phyloP scores from a whole-genome alignment of 768 basidiomycete genomes.

The Lentinula boryana region DNA sequence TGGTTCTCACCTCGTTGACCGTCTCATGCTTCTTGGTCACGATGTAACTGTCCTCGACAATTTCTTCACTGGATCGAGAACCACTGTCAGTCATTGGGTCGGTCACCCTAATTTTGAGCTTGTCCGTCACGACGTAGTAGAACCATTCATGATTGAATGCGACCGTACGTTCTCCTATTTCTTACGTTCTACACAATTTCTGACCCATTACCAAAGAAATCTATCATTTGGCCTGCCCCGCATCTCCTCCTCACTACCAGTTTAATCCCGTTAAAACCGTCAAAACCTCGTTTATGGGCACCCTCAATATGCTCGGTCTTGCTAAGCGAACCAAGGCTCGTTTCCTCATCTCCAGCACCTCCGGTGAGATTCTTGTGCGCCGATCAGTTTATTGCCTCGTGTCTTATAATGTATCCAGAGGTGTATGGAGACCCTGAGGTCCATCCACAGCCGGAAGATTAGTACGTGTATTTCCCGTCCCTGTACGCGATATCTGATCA shows the following conservation, averaged over 20 bases:
- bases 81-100: slow-evolving; percentile 93
- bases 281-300: slow-evolving; percentile 98
- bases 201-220: slow-evolving; percentile 56
- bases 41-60: slow-evolving; percentile 97
- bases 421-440: slow-evolving; percentile 98
- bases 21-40: slow-evolving; percentile 96
- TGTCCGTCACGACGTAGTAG: slow-evolving; percentile 94
- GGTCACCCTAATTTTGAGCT: slow-evolving; percentile 99
- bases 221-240: slow-evolving; percentile 97
- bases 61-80: slow-evolving; percentile 97
- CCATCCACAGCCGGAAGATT: slow-evolving; percentile 94
- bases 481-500: background rate
- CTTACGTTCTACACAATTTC: slow-evolving; percentile 5
- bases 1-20: slow-evolving; percentile 95
- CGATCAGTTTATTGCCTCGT: slow-evolving; percentile 1
- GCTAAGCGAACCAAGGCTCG: slow-evolving; percentile 97
- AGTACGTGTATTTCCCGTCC: slow-evolving; percentile 44
- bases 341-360: slow-evolving; percentile 94
- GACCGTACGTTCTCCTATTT: slow-evolving; percentile 61
- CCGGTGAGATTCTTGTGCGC: slow-evolving; percentile 45
- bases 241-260: slow-evolving; percentile 96
- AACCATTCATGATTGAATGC: slow-evolving; percentile 98
- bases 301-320: slow-evolving; percentile 96
- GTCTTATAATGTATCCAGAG: slow-evolving; percentile 42
- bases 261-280: slow-evolving; percentile 97